Base-by-base conservation (phyloP, 2,329 filamentous ascomycete genomes). In the Elsinoe perseae region DNA sequence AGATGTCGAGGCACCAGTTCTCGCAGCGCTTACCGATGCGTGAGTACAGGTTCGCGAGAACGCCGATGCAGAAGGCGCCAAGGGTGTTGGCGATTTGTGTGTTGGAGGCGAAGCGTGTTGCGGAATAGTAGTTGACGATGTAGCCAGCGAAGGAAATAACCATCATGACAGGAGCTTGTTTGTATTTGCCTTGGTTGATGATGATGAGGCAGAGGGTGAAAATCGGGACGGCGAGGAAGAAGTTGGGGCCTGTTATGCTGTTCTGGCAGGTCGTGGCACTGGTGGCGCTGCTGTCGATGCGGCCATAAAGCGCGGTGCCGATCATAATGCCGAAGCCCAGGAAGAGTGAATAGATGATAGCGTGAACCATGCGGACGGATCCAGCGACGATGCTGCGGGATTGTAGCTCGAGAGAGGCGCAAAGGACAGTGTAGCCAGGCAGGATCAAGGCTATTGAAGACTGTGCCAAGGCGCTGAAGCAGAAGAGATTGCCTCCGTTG, bases 141-240 rank as follows among this genome's bases (percentile, higher is more conserved):
- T 87, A 93, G 7, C 88, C 89, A 0, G 82, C 80, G 28, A 89
- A 73, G 0, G 87, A 82, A 63, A 95, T 90, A 58, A 81, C 43
- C 3, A 87, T 72, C 87, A 92, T 92, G 52, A 87, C 77, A 0
- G 87, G 87, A 28, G 83, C 80, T 66, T 92, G 87, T 63, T 81
- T 85, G 80, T 81, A 88, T 70, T 89, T 89, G 58, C 86, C 86
- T 62, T 92, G 87, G 69, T 91, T 91, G 68, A 92, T 85, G 64
- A 91, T 77, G 59, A 86, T 85, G 36, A 92, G 77, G 64, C 84
- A 88, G 25, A 89, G 66, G 7, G 87, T 82, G 68, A 91, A 95
- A 5, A 79, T 68, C 0, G 86, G 80, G 0, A 92, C 89, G 65
- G 89, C 90, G 27, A 85, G 73, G 71, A 91, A 89, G 57, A 78